phyloP scores from a whole-genome alignment of 352 stramenopile species.

The Phytophthora pluvialis region DNA sequence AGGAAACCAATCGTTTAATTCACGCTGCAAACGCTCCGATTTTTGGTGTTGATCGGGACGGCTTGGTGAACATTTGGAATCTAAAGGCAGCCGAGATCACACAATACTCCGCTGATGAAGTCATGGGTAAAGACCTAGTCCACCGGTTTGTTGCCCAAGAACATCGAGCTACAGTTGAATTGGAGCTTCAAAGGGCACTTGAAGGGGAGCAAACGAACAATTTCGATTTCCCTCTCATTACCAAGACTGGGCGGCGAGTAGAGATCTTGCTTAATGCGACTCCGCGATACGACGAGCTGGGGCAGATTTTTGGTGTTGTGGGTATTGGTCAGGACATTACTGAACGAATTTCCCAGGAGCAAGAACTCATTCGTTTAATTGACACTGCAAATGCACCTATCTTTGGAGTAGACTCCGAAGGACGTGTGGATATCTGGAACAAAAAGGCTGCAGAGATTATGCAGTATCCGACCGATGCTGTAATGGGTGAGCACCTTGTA shows the following conservation, averaged over 20 bases:
- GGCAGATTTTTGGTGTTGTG: conserved; percentile 80
- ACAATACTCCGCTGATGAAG: conserved; percentile 79
- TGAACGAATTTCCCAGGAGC: conserved; percentile 62
- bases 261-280: conserved; percentile 78
- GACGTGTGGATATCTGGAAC: conserved; percentile 75
- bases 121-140: conserved; percentile 78
- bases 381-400: conserved; percentile 79
- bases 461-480: conserved; percentile 60
- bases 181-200: conserved; percentile 48
- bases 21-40: conserved; percentile 76
- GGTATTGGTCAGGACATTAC: conserved; percentile 84
- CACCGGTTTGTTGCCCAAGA: conserved; percentile 54
- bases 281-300: conserved; percentile 64
- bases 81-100: conserved; percentile 78
- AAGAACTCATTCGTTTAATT: conserved; percentile 71
- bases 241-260: conserved; percentile 49
- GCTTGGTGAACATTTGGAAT: conserved; percentile 76
- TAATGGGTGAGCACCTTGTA: conserved; percentile 67
- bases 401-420: conserved; percentile 71
- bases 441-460: conserved; percentile 68
- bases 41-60: conserved; percentile 74
- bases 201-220: conserved; percentile 65
- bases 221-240: conserved; percentile 84
- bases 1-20: conserved; percentile 70
- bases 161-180: conserved; percentile 31